Evolutionary conservation across 2,329 filamentous ascomycete species (phyloP).

Genomic region (Akanthomyces dipterigenus): DNA sequence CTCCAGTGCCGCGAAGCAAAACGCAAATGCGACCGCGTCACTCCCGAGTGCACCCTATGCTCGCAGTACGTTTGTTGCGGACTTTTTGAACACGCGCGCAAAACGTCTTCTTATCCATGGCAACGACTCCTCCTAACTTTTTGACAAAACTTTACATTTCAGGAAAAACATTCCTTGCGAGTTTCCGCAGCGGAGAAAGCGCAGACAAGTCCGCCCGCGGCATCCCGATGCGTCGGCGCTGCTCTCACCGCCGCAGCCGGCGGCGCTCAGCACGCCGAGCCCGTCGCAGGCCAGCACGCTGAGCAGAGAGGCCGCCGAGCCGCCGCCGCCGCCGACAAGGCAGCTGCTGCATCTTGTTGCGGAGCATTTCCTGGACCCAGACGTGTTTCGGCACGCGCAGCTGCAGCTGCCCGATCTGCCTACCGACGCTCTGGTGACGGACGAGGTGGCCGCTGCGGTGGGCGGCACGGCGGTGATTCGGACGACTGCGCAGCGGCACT

Average conservation of each 20-base stretch:
- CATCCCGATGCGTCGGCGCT: background rate
- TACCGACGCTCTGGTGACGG: background rate
- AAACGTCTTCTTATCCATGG: too few species aligned
- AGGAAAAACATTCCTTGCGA: background rate
- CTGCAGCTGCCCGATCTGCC: background rate
- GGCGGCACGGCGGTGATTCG: conserved; percentile 13
- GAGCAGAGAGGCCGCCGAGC: background rate
- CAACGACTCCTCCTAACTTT: too few species aligned
- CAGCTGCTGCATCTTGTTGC: background rate
- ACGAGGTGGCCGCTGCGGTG: background rate
- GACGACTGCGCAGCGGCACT: conserved; percentile 8
- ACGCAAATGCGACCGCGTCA: conserved; percentile 3
- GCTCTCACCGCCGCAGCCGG: background rate
- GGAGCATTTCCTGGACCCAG: background rate
- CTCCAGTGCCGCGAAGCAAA: conserved; percentile 3
- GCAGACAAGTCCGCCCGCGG: conserved; percentile 3
- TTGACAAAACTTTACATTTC: too few species aligned
- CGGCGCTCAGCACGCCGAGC: background rate
- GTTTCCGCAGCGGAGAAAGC: conserved; percentile 4
- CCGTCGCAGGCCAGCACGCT: background rate
- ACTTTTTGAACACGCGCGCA: too few species aligned
- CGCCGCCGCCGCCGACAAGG: background rate
- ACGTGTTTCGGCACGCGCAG: conserved; percentile 1
- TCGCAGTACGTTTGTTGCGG: background rate
- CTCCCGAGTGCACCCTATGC: conserved; percentile 4